Evolutionary conservation across 148 eudicot species (phyloP).

Genomic region (Vaccinium darrowii): DNA sequence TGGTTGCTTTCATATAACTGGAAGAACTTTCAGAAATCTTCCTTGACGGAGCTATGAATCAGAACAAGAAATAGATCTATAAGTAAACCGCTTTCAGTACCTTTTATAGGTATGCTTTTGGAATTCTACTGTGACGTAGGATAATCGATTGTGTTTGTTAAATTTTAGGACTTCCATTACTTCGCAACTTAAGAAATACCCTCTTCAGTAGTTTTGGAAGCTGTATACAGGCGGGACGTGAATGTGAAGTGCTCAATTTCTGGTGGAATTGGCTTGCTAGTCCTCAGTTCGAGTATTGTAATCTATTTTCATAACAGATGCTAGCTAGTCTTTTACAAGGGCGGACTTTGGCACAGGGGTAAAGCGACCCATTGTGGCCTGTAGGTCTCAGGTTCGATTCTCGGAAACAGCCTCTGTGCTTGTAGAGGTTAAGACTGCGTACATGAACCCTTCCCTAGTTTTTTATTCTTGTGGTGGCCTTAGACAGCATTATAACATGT

Average conservation of each 20-base stretch:
- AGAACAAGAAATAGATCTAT: background rate
- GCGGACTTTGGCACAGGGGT: no score
- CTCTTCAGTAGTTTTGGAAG: background rate
- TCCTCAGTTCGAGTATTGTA: background rate
- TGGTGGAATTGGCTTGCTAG: background rate
- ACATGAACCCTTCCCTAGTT: no score
- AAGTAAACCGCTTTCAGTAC: no score
- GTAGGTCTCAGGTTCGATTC: no score
- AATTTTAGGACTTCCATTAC: background rate
- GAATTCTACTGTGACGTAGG: no score
- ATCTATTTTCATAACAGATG: background rate
- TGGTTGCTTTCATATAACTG: background rate
- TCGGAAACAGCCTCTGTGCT: no score
- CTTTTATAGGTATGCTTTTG: no score
- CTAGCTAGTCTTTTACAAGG: background rate
- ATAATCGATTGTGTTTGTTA: background rate
- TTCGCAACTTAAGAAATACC: background rate
- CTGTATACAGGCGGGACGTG: background rate
- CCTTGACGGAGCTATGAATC: background rate
- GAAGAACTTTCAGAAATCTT: background rate
- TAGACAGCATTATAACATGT: no score
- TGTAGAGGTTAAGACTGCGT: no score
- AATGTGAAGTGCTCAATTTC: background rate
- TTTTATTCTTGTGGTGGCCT: no score
- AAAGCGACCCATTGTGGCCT: no score